Conservation (phyloP, 257 asterid genomes). For the Marsdenia floribunda region DNA sequence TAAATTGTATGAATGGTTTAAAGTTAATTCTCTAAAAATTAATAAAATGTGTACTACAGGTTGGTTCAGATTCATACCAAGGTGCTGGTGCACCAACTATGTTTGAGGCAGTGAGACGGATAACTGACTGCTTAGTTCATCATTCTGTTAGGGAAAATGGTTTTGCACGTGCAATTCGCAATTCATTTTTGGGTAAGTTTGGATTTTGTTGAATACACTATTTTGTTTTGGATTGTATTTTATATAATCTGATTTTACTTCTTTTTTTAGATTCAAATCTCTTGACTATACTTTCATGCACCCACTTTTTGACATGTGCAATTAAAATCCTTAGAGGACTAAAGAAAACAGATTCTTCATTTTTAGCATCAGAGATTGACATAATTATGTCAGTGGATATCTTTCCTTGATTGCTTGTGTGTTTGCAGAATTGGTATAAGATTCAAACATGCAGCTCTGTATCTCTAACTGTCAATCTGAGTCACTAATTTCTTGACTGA, state of each 20-base stretch:
- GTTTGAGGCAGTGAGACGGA: slow-evolving; percentile 95
- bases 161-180: slow-evolving; percentile 69
- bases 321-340: not conserved
- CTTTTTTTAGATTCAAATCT: slow-evolving; percentile 1
- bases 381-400: not conserved
- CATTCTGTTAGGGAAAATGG: slow-evolving; percentile 57
- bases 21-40: not conserved
- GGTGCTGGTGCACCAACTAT: slow-evolving; percentile 99
- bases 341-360: not conserved
- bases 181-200: slow-evolving; percentile 81
- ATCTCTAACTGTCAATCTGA: not conserved
- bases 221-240: not conserved
- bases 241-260: not conserved
- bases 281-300: slow-evolving; percentile 1
- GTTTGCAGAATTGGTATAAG: not conserved
- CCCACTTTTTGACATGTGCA: not conserved
- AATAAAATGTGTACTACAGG: slow-evolving; percentile 42
- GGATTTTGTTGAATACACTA: not conserved
- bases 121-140: slow-evolving; percentile 54
- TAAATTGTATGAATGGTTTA: not conserved
- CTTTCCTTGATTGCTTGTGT: not conserved
- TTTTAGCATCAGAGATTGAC: not conserved
- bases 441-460: not conserved
- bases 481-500: not conserved
- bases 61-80: slow-evolving; percentile 95